These are phyloP conservation scores for Xylaria sp. DNA, from an alignment of 2,329 filamentous ascomycete species.

Conservation along the genomic window DNA sequence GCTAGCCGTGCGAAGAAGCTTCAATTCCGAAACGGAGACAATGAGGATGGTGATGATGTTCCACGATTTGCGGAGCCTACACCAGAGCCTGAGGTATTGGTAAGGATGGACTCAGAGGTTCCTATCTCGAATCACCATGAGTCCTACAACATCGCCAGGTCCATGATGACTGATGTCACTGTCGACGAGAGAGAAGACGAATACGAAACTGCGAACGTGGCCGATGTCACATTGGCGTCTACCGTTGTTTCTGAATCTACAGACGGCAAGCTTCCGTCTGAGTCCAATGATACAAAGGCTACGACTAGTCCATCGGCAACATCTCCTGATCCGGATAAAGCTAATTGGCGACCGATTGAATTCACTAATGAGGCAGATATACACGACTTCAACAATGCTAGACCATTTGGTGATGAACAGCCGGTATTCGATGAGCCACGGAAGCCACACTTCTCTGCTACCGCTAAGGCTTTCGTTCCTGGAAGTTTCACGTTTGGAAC, in stretches of 20 bases:
- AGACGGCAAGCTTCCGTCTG: slow-evolving; percentile 55
- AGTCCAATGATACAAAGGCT: slow-evolving; percentile 54
- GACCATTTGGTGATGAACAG: slow-evolving; percentile 58
- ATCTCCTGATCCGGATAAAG: slow-evolving; percentile 60
- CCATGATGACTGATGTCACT: slow-evolving; percentile 50
- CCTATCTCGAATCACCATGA: slow-evolving; percentile 32
- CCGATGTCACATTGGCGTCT: slow-evolving; percentile 65
- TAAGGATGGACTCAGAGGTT: slow-evolving; percentile 40
- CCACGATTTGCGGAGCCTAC: slow-evolving; percentile 75
- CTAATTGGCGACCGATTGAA: slow-evolving; percentile 70
- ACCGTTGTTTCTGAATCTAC: slow-evolving; percentile 62
- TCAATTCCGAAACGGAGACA: slow-evolving; percentile 68
- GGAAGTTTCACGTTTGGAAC: slow-evolving; percentile 49
- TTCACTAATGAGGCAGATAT: slow-evolving; percentile 62
- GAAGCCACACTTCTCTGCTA: slow-evolving; percentile 71
- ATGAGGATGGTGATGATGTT: slow-evolving; percentile 75
- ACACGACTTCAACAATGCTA: slow-evolving; percentile 62
- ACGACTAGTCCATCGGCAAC: slow-evolving; percentile 63
- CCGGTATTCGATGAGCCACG: slow-evolving; percentile 55
- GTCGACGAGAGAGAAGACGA: slow-evolving; percentile 51
- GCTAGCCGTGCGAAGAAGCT: slow-evolving; percentile 75
- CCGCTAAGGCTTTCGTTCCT: slow-evolving; percentile 74
- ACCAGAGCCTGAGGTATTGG: slow-evolving; percentile 48
- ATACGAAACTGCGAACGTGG: slow-evolving; percentile 54
- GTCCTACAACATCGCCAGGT: slow-evolving; percentile 12